Conservation (phyloP, 139 green algal species). For the Coelastrella sp. region DNA sequence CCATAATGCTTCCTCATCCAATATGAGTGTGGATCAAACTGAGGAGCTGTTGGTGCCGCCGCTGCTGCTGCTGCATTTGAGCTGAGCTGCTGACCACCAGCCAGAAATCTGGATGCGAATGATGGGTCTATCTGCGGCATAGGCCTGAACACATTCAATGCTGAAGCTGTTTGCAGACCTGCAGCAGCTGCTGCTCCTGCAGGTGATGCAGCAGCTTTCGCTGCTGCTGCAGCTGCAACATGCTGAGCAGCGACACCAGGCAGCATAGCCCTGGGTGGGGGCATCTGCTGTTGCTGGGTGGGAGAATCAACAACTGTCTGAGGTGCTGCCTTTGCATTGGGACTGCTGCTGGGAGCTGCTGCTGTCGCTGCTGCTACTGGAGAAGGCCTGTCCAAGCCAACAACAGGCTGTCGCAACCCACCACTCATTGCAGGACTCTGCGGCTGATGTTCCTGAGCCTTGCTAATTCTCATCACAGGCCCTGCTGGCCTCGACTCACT, state of each 20-base stretch:
- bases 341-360: background rate
- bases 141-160: constrained; percentile 39
- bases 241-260: constrained; percentile 5
- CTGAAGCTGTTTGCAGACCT: background rate
- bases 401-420: too few relatives aligned
- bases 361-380: background rate
- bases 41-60: background rate
- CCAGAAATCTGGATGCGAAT: constrained; percentile 37
- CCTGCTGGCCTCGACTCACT: too few relatives aligned
- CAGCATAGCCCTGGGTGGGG: background rate
- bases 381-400: background rate
- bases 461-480: too few relatives aligned
- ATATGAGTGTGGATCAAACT: constrained; percentile 44
- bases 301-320: too few relatives aligned
- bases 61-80: background rate
- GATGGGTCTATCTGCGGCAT: constrained; percentile 41
- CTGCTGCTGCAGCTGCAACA: background rate
- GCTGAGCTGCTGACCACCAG: background rate
- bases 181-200: background rate
- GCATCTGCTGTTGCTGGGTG: constrained; percentile 7
- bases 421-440: too few relatives aligned
- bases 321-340: background rate
- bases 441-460: too few relatives aligned
- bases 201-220: background rate
- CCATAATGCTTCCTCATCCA: constrained; percentile 49